Evolutionary conservation across 2,329 filamentous ascomycete genomes (phyloP), one percentile per base, ranked within the genome.

Genomic region (Diaporthe humulicola): DNA sequence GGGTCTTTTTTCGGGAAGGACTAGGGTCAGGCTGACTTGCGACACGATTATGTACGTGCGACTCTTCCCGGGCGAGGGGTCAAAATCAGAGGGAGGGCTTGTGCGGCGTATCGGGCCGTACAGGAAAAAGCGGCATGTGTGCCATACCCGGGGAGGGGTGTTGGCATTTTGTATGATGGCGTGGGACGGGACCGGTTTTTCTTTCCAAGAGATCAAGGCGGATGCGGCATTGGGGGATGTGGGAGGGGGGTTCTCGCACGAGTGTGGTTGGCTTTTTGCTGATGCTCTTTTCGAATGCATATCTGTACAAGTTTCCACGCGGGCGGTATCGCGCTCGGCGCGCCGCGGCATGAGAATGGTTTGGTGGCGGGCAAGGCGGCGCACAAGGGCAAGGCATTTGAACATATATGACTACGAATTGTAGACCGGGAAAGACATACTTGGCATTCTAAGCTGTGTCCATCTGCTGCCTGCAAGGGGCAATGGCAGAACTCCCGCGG

Each of bases 221-320:
- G 28, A n/a, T 15, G 64, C 30, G 30, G 64, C 64, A 67, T 38
- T 28, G 22, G 42, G 42, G 42, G 1, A 38, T 3, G 14, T 30
- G 42, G 15, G 19, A 22, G 42, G 60, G 25, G 48, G 10, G 40
- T 54, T 56, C 52, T 61, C 33, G 40, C 38, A 67, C 57, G 50
- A 36, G 48, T 57, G 50, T 33, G 69, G 69, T 70, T 57, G 25
- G 33, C 56, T 40, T 56, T 56, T 50, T 56, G 66, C 54, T 54
- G 48, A 48, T 71, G 33, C 40, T 61, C 48, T 50, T 74, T 74
- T 54, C 52, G 61, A 54, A 61, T 42, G 42, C 58, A 66, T 52
- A 40, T 61, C 54, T 74, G 71, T 75, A 71, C 57, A 6, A 71
- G 57, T 72, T 67, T 33, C 54, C 48, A 64, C 58, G 54, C 57